Evolutionary conservation across 306 rosid species (phyloP).

Genomic region (Mucuna pruriens): DNA sequence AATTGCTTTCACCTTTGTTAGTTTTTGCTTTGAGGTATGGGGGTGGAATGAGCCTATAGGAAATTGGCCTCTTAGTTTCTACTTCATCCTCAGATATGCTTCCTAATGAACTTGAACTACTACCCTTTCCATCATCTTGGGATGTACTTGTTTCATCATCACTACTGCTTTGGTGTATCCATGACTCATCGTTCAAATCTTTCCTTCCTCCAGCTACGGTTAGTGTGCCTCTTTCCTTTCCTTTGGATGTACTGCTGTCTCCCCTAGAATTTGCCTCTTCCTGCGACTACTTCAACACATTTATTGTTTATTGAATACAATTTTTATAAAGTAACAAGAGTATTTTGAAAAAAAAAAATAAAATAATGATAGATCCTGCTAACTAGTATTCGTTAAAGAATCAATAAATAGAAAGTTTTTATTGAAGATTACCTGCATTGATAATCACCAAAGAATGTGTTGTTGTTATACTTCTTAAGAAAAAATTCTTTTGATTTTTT

Average conservation of each 20-base stretch:
- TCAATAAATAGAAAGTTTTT: too few species aligned
- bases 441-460: too few species aligned
- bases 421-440: too few species aligned
- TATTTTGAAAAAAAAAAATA: too few species aligned
- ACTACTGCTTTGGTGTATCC: conserved; percentile 48
- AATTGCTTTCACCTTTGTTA: conserved; percentile 33
- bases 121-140: conserved; percentile 41
- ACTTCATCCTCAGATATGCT: conserved; percentile 60
- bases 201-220: conserved; percentile 32
- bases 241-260: conserved; percentile 11
- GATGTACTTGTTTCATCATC: conserved; percentile 65
- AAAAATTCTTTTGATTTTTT: too few species aligned
- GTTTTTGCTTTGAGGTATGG: conserved; percentile 68
- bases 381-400: too few species aligned
- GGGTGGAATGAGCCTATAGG: conserved; percentile 52
- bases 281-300: too few species aligned
- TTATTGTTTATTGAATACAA: too few species aligned
- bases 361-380: too few species aligned
- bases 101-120: conserved; percentile 58
- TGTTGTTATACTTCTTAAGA: too few species aligned
- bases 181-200: conserved; percentile 26
- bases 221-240: conserved; percentile 15
- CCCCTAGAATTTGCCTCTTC: conserved; percentile 25
- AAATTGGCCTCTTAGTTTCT: conserved; percentile 49
- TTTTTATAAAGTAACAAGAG: too few species aligned